Conservation (phyloP, 2,329 filamentous ascomycete species). For the Stenocarpella maydis region DNA sequence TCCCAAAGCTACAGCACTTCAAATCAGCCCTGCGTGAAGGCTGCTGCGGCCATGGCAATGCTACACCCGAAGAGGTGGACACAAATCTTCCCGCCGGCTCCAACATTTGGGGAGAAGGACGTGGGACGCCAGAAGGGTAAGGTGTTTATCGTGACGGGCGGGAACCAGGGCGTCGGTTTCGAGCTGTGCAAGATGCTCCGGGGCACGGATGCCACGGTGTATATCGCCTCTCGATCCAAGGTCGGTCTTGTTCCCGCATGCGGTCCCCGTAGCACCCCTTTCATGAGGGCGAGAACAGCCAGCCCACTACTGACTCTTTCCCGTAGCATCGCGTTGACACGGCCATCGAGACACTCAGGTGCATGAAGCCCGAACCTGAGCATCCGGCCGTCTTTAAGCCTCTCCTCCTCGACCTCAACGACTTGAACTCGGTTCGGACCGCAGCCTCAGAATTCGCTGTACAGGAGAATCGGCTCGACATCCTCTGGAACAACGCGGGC, state of each 20-base stretch:
- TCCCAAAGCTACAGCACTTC: background rate
- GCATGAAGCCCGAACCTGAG: slow-evolving; percentile 9
- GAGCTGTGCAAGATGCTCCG: slow-evolving; percentile 61
- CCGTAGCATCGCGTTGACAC: slow-evolving; percentile 43
- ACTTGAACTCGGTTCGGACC: slow-evolving; percentile 40
- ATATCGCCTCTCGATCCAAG: slow-evolving; percentile 56
- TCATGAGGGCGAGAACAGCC: background rate
- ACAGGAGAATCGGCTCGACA: slow-evolving; percentile 43
- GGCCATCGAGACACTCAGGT: slow-evolving; percentile 5
- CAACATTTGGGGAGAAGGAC: slow-evolving; percentile 5
- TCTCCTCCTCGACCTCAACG: slow-evolving; percentile 45
- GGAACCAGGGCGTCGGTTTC: slow-evolving; percentile 51
- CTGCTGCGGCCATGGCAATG: background rate
- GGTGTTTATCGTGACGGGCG: slow-evolving; percentile 57
- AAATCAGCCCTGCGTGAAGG: background rate
- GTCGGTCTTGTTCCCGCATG: background rate
- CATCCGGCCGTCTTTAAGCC: slow-evolving; percentile 44
- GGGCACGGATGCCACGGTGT: slow-evolving; percentile 57
- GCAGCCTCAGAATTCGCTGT: slow-evolving; percentile 38
- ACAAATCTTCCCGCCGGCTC: slow-evolving; percentile 9
- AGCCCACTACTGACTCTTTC: background rate
- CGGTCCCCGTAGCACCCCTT: too few relatives aligned
- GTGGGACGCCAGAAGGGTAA: slow-evolving; percentile 29
- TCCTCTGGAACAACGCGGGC: slow-evolving; percentile 52
- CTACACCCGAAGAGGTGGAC: slow-evolving; percentile 15